Base-by-base conservation (phyloP, 2,329 filamentous ascomycete species). In the Juglanconis oblonga region DNA sequence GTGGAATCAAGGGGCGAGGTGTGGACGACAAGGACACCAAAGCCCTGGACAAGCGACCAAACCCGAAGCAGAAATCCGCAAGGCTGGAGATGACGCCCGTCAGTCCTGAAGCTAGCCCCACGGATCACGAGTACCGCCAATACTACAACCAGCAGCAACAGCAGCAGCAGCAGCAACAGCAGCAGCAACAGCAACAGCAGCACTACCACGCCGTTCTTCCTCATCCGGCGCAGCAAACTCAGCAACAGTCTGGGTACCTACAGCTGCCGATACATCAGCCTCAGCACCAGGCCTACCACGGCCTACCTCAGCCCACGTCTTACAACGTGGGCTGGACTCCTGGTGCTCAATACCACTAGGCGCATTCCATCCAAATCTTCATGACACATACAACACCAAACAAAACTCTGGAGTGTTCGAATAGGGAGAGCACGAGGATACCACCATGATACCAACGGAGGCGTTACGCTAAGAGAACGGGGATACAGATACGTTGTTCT, bases 1-100 rank as follows among this genome's bases (percentile, higher is more conserved):
- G 97, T 74, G 95, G 95, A 1, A 97, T 98, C 79, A 98, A 97
- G 76, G 95, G 95, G 10, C 87, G 95, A 50, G 95, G 95, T 48
- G 95, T 94, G 71, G 90, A 93, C 67, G 82, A 91, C 59, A 87
- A 86, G 60, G 88, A 14, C 14, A 24, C 92, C 57, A 72, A 71
- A 50, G 65, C 66, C 24, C 17, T 48, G 7, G 51, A 47, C 50
- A 42, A 50, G 56, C 32, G 50, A 24, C 36, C 44, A 11, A 17
- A 29, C 14, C 13, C 4, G 10, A 44, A 44, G 47, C 24, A 31
- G 8, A 32, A 62, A 63, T 47, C 42, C 5, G 38, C 7, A 2
- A 51, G 38, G 17, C 51, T 44, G 17, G 51, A 57, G 40, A 66
- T 57, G 59, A 62, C 62, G 50, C 67, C 65, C 35, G 66, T 67